These are phyloP conservation scores for Lactarius hatsudake DNA, from an alignment of 768 basidiomycete species.

Conservation along the genomic window DNA sequence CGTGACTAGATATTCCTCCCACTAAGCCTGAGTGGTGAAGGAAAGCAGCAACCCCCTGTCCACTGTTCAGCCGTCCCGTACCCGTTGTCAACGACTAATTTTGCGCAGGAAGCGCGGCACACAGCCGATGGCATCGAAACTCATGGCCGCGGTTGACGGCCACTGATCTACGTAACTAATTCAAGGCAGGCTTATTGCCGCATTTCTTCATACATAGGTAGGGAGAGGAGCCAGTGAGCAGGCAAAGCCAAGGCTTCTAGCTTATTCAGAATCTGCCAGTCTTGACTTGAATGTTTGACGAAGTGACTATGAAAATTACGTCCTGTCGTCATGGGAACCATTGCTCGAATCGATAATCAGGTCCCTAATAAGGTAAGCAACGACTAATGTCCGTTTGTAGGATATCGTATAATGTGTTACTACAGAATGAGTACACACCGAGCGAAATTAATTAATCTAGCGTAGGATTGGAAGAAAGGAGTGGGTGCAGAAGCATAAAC, in stretches of 20 bases:
- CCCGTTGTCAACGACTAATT: constrained; percentile 2
- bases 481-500: constrained; percentile 8
- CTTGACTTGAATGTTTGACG: background rate
- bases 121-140: constrained; percentile 3
- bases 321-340: constrained; percentile 11
- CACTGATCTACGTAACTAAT: background rate
- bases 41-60: background rate
- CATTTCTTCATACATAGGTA: background rate
- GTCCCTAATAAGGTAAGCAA: constrained; percentile 1
- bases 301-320: background rate
- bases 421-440: constrained; percentile 2
- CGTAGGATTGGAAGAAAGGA: background rate
- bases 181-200: background rate
- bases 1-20: background rate
- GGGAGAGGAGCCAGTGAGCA: background rate
- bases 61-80: background rate
- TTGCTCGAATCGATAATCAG: background rate
- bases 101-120: constrained; percentile 7
- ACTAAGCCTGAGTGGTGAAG: constrained; percentile 2
- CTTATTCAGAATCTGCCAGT: background rate
- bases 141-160: background rate
- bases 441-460: background rate
- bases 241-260: background rate
- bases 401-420: constrained; percentile 1
- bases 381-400: constrained; percentile 10